Conservation (phyloP, 2,329 filamentous ascomycete genomes). For the Dactylonectria estremocensis region DNA sequence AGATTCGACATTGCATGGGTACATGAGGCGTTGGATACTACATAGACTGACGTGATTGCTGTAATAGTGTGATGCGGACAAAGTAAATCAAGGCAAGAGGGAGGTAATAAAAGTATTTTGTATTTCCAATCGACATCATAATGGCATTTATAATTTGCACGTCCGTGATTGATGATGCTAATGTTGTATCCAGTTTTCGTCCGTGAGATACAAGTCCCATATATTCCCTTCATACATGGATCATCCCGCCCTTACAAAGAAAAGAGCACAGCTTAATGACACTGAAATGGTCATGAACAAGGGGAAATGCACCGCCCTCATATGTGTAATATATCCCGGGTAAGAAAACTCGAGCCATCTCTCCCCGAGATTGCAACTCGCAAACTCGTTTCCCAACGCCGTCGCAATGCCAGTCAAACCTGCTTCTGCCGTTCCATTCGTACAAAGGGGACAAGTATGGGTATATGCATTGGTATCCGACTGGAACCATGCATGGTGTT, state of each 20-base stretch:
- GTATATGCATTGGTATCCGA: slow-evolving; percentile 32
- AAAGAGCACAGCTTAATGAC: slow-evolving; percentile 11
- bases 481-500: not conserved
- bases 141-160: too few species aligned
- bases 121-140: not conserved
- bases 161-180: too few species aligned
- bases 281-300: slow-evolving; percentile 16
- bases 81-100: not conserved
- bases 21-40: not conserved
- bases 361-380: slow-evolving; percentile 15
- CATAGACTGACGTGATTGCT: not conserved
- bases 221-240: too few species aligned
- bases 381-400: slow-evolving; percentile 39
- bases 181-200: too few species aligned
- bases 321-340: slow-evolving; percentile 14
- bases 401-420: slow-evolving; percentile 38
- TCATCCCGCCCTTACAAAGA: not conserved
- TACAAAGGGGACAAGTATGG: slow-evolving; percentile 39
- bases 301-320: slow-evolving; percentile 4
- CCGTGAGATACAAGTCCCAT: too few species aligned
- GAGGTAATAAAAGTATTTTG: slow-evolving; percentile 5
- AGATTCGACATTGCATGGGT: not conserved
- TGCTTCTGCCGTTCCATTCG: slow-evolving; percentile 29
- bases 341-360: not conserved
- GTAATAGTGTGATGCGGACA: not conserved